Conservation (phyloP, 2,329 filamentous ascomycete genomes). For the Apiospora koreana region DNA sequence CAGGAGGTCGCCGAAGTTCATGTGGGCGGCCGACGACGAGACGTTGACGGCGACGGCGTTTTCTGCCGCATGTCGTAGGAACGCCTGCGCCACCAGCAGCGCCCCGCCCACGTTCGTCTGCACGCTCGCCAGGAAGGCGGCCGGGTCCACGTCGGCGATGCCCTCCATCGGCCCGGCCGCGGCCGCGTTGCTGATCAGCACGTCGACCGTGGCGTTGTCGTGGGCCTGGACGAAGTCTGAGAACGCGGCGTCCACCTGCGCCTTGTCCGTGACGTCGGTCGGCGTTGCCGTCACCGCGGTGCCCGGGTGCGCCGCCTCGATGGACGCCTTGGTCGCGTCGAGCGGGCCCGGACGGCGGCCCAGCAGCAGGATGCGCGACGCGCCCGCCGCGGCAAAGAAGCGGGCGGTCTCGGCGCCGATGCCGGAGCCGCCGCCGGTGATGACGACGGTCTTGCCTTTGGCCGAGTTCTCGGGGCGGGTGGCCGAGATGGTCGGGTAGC, state of each 20-base stretch:
- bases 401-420: constrained; percentile 45
- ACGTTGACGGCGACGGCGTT: constrained; percentile 37
- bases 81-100: constrained; percentile 34
- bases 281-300: constrained; percentile 34
- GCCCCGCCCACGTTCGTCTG: constrained; percentile 35
- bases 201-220: constrained; percentile 33
- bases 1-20: constrained; percentile 28
- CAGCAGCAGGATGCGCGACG: constrained; percentile 43
- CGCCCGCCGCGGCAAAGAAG: constrained; percentile 45
- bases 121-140: constrained; percentile 35
- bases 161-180: constrained; percentile 28
- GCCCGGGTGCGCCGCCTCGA: constrained; percentile 35
- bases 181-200: constrained; percentile 42
- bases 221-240: constrained; percentile 24
- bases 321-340: constrained; percentile 36
- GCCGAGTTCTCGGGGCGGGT: constrained; percentile 40
- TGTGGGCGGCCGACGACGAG: constrained; percentile 35
- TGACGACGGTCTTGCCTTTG: constrained; percentile 38
- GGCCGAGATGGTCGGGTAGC: constrained; percentile 39
- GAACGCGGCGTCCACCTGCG: constrained; percentile 35
- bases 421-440: constrained; percentile 46
- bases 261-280: constrained; percentile 33
- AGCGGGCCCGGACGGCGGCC: constrained; percentile 39
- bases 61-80: constrained; percentile 31
- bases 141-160: constrained; percentile 29